Evolutionary conservation across 2,329 filamentous ascomycete species (phyloP).

Genomic region (Penicillium verrucosum): DNA sequence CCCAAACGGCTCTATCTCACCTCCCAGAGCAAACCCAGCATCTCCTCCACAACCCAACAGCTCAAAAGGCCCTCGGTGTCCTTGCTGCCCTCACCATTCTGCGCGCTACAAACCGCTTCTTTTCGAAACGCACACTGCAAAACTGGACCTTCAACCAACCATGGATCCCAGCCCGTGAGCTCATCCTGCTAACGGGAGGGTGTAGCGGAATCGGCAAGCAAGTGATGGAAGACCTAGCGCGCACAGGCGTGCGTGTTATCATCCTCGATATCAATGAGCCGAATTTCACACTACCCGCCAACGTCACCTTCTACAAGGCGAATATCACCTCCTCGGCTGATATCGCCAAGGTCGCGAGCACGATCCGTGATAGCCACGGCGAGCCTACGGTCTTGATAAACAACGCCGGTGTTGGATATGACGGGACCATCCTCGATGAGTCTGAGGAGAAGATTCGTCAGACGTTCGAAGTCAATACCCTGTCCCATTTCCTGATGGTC

Average conservation of each 20-base stretch:
- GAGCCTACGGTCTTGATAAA: slow-evolving; percentile 50
- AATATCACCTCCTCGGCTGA: slow-evolving; percentile 38
- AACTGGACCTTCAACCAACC: slow-evolving; percentile 28
- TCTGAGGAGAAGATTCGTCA: slow-evolving; percentile 44
- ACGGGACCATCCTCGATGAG: slow-evolving; percentile 48
- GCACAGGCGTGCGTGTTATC: slow-evolving; percentile 31
- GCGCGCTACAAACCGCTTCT: slow-evolving; percentile 27
- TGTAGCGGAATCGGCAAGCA: slow-evolving; percentile 41
- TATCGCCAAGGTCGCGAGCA: slow-evolving; percentile 33
- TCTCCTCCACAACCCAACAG: slow-evolving; percentile 25
- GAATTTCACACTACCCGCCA: slow-evolving; percentile 29
- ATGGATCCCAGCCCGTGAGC: slow-evolving; percentile 29
- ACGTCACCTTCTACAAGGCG: slow-evolving; percentile 37
- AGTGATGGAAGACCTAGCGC: slow-evolving; percentile 32
- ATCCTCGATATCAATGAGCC: slow-evolving; percentile 40
- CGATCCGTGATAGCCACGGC: slow-evolving; percentile 42
- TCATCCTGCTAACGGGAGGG: slow-evolving; percentile 39
- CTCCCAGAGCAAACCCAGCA: slow-evolving; percentile 30
- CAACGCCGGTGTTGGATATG: slow-evolving; percentile 50
- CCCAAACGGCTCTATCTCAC: slow-evolving; percentile 22
- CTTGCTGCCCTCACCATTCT: slow-evolving; percentile 26
- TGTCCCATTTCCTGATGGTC: slow-evolving; percentile 51
- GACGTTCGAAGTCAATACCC: slow-evolving; percentile 53
- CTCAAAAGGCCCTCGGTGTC: slow-evolving; percentile 26
- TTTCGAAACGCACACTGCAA: slow-evolving; percentile 31